A percentile compares a stretch with the other conserved stretches of the same genome.
Conservation (phyloP, 306 rosid genomes). For the Bauhinia variegata region DNA sequence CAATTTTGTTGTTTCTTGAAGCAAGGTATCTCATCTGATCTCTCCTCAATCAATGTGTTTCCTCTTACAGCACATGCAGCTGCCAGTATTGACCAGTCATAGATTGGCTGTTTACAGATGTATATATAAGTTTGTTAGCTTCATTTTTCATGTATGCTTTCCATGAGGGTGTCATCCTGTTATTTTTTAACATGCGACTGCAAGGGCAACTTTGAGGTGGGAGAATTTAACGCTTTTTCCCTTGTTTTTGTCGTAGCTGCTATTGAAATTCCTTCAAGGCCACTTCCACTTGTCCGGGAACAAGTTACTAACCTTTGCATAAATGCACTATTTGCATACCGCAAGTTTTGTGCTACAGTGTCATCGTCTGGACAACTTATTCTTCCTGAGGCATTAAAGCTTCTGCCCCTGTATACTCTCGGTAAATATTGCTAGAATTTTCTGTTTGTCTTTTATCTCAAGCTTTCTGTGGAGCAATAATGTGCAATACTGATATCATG, state of each 20-base stretch:
- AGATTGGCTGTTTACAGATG: slow-evolving; percentile 14
- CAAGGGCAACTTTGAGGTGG: slow-evolving; percentile 7
- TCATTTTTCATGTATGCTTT: slow-evolving; percentile 5
- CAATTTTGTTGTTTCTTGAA: slow-evolving; percentile 95
- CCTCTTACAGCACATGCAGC: not conserved
- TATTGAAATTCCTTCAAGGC: slow-evolving; percentile 71
- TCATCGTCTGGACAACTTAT: slow-evolving; percentile 98
- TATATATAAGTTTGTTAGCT: slow-evolving; percentile 20
- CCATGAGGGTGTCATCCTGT: slow-evolving; percentile 24
- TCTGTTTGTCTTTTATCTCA: not conserved
- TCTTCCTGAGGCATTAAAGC: slow-evolving; percentile 98
- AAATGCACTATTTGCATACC: slow-evolving; percentile 81
- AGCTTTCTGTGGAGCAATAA: slow-evolving; percentile 18
- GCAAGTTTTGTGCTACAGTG: slow-evolving; percentile 95
- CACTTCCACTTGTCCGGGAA: slow-evolving; percentile 82
- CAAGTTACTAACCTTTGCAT: slow-evolving; percentile 89
- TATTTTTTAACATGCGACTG: slow-evolving; percentile 20
- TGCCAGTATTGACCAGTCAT: not conserved
- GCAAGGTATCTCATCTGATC: slow-evolving; percentile 73
- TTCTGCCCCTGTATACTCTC: slow-evolving; percentile 88
- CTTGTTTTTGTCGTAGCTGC: slow-evolving; percentile 66
- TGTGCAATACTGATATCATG: slow-evolving; percentile 20
- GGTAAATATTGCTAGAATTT: slow-evolving; percentile 51
- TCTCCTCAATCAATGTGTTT: not conserved
- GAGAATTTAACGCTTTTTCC: slow-evolving; percentile 22